A percentile compares a stretch with the other conserved stretches of the same genome.
These are phyloP conservation scores for Ophiostoma ips DNA, from an alignment of 2,329 filamentous ascomycete genomes.

Conservation along the genomic window DNA sequence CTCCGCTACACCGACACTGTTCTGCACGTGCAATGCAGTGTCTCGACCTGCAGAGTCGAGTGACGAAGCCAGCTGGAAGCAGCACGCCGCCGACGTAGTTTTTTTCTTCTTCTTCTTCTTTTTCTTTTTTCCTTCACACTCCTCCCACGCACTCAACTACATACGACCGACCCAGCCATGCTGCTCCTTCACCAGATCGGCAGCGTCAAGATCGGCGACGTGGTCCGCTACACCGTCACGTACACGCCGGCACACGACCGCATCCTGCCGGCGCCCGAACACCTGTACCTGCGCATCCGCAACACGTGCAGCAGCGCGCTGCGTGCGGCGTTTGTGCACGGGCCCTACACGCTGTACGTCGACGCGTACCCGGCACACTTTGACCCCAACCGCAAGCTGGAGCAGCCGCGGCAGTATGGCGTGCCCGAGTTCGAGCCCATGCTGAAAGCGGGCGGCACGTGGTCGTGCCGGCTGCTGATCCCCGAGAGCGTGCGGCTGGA, in stretches of 20 bases:
- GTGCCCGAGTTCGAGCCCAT: conserved; percentile 90
- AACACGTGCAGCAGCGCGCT: conserved; percentile 85
- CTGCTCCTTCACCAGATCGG: conserved; percentile 82
- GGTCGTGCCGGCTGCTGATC: conserved; percentile 66
- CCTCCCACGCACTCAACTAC: background rate
- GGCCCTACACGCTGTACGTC: conserved; percentile 81
- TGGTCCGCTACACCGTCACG: conserved; percentile 81
- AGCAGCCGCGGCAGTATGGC: conserved; percentile 55
- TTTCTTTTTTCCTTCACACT: background rate
- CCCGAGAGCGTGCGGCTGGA: conserved; percentile 62
- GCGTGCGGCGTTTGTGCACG: conserved; percentile 90
- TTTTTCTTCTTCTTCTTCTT: background rate
- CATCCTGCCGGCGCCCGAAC: conserved; percentile 71
- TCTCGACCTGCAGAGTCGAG: conserved; percentile 3
- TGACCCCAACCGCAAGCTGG: conserved; percentile 66
- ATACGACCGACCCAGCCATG: conserved; percentile 38
- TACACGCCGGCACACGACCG: conserved; percentile 83
- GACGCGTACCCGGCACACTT: conserved; percentile 75
- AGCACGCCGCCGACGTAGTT: background rate
- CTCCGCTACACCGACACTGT: no score
- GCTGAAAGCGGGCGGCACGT: conserved; percentile 83
- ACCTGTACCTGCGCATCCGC: conserved; percentile 74
- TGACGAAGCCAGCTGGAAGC: conserved; percentile 4
- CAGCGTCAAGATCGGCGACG: conserved; percentile 85
- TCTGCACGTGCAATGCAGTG: conserved; percentile 9